Evolutionary conservation across 306 rosid species (phyloP), one percentile per base, ranked within the genome.

Genomic region (Cicer cuneatum): DNA sequence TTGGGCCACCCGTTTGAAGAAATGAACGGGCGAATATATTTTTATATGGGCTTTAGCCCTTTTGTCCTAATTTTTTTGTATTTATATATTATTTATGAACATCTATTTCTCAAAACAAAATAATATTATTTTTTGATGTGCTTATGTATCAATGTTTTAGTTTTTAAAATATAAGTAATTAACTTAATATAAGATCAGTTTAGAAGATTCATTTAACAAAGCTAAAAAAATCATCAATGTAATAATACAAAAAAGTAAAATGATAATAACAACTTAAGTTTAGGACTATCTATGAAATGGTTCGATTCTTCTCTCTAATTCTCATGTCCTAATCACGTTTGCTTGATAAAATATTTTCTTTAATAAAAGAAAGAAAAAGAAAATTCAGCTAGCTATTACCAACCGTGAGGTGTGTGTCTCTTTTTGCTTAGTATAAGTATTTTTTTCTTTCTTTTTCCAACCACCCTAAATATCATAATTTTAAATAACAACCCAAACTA

Each of bases 401-500:
- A 42, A n/a, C 53, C 48, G 66, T 24, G 47, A 66, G 10, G 38
- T 52, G 24, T 15, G 35, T 54, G 19, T 57, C 19, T 43, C 10
- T 29, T 21, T 29, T 21, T 60, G 0, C 21, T 19, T 57, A 5
- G 43, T 53, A 14, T 56, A 56, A 10, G 37, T 24, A n/a, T 73
- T 54, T 37, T 37, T 33, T 6, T 33, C 33, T 33, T 2, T 33
- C 15, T 13, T 13, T 58, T 58, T 59, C 42, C 66, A 13, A 33
- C 18, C 46, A 72, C 82, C 40, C 15, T 29, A 16, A 66, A 42
- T 66, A 13, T 67, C 19, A 57, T 76, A 68, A 47, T n/a, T 47
- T 69, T 53, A 68, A 77, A 69, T 18, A 69, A 63, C 40, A 41
- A 62, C 81, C 47, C 57, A 81, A 69, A 69, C 68, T 9, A 61